Conservation (phyloP, 257 asterid species). For the Lycium ferocissimum region DNA sequence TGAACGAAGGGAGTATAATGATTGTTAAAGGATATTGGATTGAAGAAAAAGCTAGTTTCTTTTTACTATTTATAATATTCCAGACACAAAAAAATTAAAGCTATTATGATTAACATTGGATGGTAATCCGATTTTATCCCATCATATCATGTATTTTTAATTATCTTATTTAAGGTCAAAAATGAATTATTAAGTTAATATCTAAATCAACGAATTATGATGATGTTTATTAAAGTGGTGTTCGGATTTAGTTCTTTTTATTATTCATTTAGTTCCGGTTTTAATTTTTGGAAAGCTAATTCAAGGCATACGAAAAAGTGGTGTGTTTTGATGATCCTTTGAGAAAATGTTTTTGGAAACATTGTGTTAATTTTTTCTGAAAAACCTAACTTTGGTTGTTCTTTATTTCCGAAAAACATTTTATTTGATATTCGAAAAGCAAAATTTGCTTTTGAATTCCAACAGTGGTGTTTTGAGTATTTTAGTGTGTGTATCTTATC, state of each 20-base stretch:
- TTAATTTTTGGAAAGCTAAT: not conserved
- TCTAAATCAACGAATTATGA: not conserved
- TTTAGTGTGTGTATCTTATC: no score
- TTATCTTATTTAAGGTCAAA: constrained; percentile 19
- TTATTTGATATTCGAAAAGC: not conserved
- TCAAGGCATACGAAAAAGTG: not conserved
- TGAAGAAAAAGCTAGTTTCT: not conserved
- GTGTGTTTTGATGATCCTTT: not conserved
- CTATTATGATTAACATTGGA: constrained; percentile 10
- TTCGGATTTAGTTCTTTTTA: not conserved
- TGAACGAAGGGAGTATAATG: not conserved
- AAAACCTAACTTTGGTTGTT: not conserved
- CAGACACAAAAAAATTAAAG: not conserved
- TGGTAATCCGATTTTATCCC: not conserved
- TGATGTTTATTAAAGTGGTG: not conserved
- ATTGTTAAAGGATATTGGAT: not conserved
- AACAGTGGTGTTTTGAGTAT: not conserved
- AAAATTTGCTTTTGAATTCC: no score
- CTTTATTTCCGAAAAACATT: not conserved
- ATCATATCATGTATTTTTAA: not conserved
- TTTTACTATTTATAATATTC: not conserved
- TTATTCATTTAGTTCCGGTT: not conserved
- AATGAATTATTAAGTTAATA: constrained; percentile 11
- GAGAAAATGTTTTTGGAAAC: not conserved
- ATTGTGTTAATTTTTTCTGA: not conserved